Conservation (phyloP, 805 yeast species). For the Candida ponderosae region DNA sequence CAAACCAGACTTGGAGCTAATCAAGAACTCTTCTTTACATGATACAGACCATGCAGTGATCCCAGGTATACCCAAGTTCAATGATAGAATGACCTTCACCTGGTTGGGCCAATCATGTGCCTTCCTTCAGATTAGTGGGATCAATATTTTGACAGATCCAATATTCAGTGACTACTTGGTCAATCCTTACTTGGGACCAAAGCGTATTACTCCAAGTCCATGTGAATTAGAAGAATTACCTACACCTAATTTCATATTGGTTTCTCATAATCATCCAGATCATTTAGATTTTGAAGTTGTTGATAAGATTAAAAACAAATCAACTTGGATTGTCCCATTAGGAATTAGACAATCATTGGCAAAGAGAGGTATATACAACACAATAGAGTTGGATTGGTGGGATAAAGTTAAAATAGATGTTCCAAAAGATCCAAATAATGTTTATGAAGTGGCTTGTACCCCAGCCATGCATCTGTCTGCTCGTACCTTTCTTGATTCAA, state of each 20-base stretch:
- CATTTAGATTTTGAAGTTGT: slow-evolving; percentile 70
- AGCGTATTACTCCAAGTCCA: slow-evolving; percentile 75
- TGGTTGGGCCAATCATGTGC: slow-evolving; percentile 96
- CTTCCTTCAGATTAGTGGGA: slow-evolving; percentile 56
- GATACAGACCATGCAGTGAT: slow-evolving; percentile 3
- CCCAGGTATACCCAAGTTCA: slow-evolving; percentile 24
- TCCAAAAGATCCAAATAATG: slow-evolving; percentile 28
- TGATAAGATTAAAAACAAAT: slow-evolving; percentile 41
- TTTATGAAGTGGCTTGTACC: slow-evolving; percentile 75
- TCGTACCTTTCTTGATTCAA: slow-evolving; percentile 69
- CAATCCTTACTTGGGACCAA: slow-evolving; percentile 65
- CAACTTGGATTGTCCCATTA: slow-evolving; percentile 81
- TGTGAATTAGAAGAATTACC: slow-evolving; percentile 57
- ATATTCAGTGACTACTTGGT: slow-evolving; percentile 62
- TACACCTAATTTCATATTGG: slow-evolving; percentile 62
- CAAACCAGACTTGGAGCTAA: slow-evolving; percentile 35
- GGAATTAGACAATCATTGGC: slow-evolving; percentile 62
- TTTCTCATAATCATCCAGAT: slow-evolving; percentile 94
- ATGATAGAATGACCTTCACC: slow-evolving; percentile 55
- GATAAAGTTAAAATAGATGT: slow-evolving; percentile 41
- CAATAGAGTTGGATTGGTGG: slow-evolving; percentile 92
- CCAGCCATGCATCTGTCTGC: slow-evolving; percentile 99
- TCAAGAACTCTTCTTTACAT: slow-evolving; percentile 11
- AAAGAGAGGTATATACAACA: slow-evolving; percentile 49
- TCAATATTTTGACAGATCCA: slow-evolving; percentile 85